Evolutionary conservation across 129 eudicot genomes (phyloP).

Genomic region (Calendula officinalis): DNA sequence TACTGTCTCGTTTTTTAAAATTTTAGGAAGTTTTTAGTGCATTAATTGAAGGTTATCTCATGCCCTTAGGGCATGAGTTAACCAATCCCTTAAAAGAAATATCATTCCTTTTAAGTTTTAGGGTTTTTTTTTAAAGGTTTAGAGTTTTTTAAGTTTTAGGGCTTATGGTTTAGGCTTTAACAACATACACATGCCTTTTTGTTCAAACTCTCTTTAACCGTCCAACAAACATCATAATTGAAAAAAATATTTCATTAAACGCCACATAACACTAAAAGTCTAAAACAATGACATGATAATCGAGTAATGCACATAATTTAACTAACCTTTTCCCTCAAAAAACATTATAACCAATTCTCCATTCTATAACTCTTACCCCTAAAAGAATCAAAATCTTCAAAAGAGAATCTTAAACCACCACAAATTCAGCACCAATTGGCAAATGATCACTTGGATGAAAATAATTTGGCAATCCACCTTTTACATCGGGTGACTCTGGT

Average conservation of each 20-base stretch:
- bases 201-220: no score
- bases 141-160: no score
- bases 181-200: no score
- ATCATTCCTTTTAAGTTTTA: no score
- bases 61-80: no score
- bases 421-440: conserved; percentile 91
- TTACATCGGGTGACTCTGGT: conserved; percentile 54
- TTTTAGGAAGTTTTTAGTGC: no score
- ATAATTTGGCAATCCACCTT: conserved; percentile 82
- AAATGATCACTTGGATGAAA: conserved; percentile 95
- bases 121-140: no score
- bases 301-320: neutral
- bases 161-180: no score
- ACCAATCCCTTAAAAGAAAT: no score
- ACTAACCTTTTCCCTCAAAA: conserved; percentile 2
- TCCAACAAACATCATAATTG: neutral
- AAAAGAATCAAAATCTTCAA: neutral
- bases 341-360: neutral
- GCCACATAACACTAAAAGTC: neutral
- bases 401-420: conserved; percentile 23
- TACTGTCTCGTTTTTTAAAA: no score
- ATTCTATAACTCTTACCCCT: neutral
- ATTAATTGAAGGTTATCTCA: no score
- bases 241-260: neutral
- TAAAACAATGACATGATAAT: neutral